A percentile compares a stretch with the other conserved stretches of the same genome.
These are phyloP conservation scores for Hemisphaericaspora xylanilytica DNA, from an alignment of 1,139 yeast species.

Conservation along the genomic window DNA sequence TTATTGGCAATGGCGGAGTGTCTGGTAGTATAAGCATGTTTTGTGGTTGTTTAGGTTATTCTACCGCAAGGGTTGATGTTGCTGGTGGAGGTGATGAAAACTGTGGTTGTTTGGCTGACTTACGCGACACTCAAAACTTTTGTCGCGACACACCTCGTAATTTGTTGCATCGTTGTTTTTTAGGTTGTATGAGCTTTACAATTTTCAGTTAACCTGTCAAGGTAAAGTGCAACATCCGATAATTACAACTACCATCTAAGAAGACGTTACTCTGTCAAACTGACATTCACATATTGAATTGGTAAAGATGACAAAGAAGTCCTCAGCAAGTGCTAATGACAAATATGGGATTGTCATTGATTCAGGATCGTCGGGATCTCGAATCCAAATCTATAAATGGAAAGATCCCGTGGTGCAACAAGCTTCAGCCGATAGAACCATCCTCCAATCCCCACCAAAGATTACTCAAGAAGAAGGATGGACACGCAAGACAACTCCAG, in stretches of 20 bases:
- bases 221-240: too few species aligned
- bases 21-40: conserved; percentile 34
- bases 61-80: not conserved
- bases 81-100: too few species aligned
- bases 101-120: not conserved
- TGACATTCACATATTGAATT: not conserved
- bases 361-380: conserved; percentile 80
- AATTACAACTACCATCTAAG: too few species aligned
- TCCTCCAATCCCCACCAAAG: conserved; percentile 56
- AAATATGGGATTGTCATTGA: conserved; percentile 73
- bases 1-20: conserved; percentile 29
- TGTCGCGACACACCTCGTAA: too few species aligned
- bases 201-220: too few species aligned
- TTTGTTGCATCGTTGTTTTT: too few species aligned
- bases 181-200: too few species aligned
- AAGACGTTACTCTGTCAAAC: too few species aligned
- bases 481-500: conserved; percentile 65
- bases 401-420: conserved; percentile 38
- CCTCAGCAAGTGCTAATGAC: conserved; percentile 6
- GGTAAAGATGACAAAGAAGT: not conserved
- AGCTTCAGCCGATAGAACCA: conserved; percentile 20
- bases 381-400: conserved; percentile 72
- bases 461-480: conserved; percentile 58
- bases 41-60: not conserved
- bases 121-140: too few species aligned